A percentile compares a stretch with the other conserved stretches of the same genome.
phyloP scores from a whole-genome alignment of 192 early-diverging fungal genomes.

The Coemansia sp. region DNA sequence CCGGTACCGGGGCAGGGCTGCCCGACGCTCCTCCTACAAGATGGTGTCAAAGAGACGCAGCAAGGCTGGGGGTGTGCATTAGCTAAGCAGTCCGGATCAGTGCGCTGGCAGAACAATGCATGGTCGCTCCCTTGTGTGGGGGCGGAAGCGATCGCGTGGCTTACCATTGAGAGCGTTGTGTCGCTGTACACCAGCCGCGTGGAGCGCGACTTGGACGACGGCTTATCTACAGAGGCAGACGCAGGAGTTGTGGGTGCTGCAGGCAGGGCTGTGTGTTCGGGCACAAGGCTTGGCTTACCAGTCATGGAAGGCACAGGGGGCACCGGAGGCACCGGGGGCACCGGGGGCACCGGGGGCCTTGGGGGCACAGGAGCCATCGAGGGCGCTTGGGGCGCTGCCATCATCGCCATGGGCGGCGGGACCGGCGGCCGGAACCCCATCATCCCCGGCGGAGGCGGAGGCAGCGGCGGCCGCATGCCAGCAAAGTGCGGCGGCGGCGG shows the following conservation, averaged over 20 bases:
- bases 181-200: conserved; percentile 40
- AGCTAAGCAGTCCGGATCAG: no score
- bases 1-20: conserved; percentile 27
- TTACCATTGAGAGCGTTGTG: conserved; percentile 35
- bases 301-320: not conserved
- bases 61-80: no score
- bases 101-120: no score
- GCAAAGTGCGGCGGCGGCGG: not conserved
- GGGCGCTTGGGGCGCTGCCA: not conserved
- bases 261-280: conserved; percentile 9
- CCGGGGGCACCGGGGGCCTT: no score
- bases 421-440: not conserved
- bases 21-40: conserved; percentile 42
- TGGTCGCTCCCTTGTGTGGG: no score
- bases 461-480: conserved; percentile 3
- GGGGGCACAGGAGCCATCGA: no score
- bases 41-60: no score
- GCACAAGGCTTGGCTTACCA: conserved; percentile 32
- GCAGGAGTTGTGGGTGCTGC: not conserved
- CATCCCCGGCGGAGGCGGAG: not conserved
- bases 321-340: no score
- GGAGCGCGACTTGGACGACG: conserved; percentile 12
- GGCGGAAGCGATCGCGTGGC: no score
- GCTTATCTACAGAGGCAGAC: conserved; percentile 23
- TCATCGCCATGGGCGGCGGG: not conserved